These are phyloP conservation scores for Gynostemma pentaphyllum DNA, from an alignment of 306 rosid genomes.

Conservation along the genomic window DNA sequence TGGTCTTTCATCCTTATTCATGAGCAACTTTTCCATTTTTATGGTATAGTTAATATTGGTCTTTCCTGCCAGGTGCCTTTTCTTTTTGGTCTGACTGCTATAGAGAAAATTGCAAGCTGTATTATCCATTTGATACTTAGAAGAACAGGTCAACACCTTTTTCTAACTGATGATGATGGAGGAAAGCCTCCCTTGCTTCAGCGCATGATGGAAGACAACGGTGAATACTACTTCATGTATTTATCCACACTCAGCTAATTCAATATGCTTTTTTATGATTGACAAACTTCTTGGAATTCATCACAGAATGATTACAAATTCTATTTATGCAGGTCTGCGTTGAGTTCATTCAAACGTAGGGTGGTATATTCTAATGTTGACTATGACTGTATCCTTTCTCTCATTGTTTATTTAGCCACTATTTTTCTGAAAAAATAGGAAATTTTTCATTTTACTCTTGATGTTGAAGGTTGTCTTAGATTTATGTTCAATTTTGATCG, in stretches of 20 bases:
- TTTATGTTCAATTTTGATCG: background rate
- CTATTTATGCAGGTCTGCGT: conserved; percentile 58
- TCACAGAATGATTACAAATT: background rate
- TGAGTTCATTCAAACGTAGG: conserved; percentile 52
- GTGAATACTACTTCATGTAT: conserved; percentile 57
- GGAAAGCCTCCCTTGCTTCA: conserved; percentile 85
- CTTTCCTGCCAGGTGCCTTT: conserved; percentile 59
- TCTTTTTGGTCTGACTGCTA: conserved; percentile 72
- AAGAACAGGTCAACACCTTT: conserved; percentile 89
- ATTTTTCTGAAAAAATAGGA: too few relatives aligned
- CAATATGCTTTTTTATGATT: background rate
- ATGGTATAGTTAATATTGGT: background rate
- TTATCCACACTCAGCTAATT: background rate
- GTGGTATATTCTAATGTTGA: conserved; percentile 72
- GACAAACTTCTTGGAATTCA: conserved; percentile 8
- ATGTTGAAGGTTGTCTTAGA: background rate
- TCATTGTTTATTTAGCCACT: background rate
- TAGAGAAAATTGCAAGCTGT: conserved; percentile 59
- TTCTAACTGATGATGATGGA: conserved; percentile 57
- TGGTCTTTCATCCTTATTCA: background rate
- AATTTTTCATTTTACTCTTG: too few relatives aligned
- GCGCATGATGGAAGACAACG: conserved; percentile 65
- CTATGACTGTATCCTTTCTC: conserved; percentile 66
- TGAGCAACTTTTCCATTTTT: background rate
- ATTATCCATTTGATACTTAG: conserved; percentile 72